Evolutionary conservation across 495 filamentous ascomycete genomes (phyloP).

Genomic region (Hypoxylon lenormandii): DNA sequence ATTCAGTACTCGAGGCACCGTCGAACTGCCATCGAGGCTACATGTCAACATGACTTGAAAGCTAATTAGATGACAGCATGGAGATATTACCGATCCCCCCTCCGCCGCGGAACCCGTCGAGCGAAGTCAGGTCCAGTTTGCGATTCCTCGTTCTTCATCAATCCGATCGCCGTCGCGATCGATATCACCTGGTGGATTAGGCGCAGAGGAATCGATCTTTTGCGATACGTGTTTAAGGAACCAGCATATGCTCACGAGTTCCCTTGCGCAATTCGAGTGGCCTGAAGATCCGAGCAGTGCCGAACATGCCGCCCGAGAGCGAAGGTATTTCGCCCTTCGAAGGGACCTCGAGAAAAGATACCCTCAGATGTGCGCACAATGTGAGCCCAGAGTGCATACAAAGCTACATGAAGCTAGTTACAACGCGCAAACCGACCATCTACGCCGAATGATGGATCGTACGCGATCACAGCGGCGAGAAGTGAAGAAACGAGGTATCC

Average conservation of each 20-base stretch:
- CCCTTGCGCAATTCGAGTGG: slow-evolving; percentile 75
- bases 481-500: slow-evolving; percentile 55
- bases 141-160: slow-evolving; percentile 53
- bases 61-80: slow-evolving; percentile 66
- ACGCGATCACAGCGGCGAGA: slow-evolving; percentile 63
- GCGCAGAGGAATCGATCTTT: slow-evolving; percentile 66
- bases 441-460: slow-evolving; percentile 77
- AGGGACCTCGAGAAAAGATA: slow-evolving; percentile 77
- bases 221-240: slow-evolving; percentile 83
- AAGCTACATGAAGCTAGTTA: slow-evolving; percentile 76
- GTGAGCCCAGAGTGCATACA: slow-evolving; percentile 73
- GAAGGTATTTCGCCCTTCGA: slow-evolving; percentile 70
- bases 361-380: slow-evolving; percentile 83
- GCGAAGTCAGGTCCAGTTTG: slow-evolving; percentile 53
- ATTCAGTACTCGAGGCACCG: not conserved
- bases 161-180: slow-evolving; percentile 49
- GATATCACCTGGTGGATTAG: slow-evolving; percentile 23
- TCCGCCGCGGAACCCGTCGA: slow-evolving; percentile 57
- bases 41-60: not conserved
- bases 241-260: slow-evolving; percentile 76
- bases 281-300: slow-evolving; percentile 73
- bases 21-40: not conserved
- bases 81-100: slow-evolving; percentile 89
- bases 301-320: slow-evolving; percentile 66
- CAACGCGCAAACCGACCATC: slow-evolving; percentile 80